Percentiles rank a stretch among this genome's conserved stretches.
These are phyloP conservation scores for Endocarpon pusillum DNA, from an alignment of 495 filamentous ascomycete species.

Conservation along the genomic window DNA sequence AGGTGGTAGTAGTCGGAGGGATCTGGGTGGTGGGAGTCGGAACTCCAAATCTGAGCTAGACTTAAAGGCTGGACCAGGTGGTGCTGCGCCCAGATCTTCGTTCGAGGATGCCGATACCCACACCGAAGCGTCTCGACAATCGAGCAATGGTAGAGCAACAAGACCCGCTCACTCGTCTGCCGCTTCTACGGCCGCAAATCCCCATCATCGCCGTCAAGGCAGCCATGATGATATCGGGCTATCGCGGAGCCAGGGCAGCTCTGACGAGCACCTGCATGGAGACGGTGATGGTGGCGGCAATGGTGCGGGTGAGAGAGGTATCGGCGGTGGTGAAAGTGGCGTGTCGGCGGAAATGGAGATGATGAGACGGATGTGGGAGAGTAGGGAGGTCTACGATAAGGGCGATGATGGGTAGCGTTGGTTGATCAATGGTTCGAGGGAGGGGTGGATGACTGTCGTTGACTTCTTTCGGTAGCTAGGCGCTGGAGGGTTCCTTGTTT, in stretches of 20 bases:
- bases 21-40: not conserved
- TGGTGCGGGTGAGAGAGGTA: not conserved
- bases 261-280: too few species aligned
- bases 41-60: not conserved
- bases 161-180: not conserved
- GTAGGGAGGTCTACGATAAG: too few species aligned
- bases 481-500: too few species aligned
- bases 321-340: not conserved
- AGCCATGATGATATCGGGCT: conserved; percentile 1
- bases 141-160: not conserved
- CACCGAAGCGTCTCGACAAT: not conserved
- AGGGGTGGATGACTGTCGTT: not conserved
- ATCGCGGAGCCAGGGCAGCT: not conserved
- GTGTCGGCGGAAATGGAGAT: not conserved
- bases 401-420: not conserved
- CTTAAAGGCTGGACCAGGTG: too few species aligned
- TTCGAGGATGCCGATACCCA: not conserved
- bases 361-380: conserved; percentile 1
- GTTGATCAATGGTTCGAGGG: not conserved
- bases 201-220: not conserved
- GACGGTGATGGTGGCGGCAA: too few species aligned
- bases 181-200: not conserved
- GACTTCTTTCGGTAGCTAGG: too few species aligned
- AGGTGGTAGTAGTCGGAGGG: not conserved
- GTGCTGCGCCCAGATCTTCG: not conserved